Evolutionary conservation across 2,329 filamentous ascomycete species (phyloP).

Genomic region (Sporothrix protearum): DNA sequence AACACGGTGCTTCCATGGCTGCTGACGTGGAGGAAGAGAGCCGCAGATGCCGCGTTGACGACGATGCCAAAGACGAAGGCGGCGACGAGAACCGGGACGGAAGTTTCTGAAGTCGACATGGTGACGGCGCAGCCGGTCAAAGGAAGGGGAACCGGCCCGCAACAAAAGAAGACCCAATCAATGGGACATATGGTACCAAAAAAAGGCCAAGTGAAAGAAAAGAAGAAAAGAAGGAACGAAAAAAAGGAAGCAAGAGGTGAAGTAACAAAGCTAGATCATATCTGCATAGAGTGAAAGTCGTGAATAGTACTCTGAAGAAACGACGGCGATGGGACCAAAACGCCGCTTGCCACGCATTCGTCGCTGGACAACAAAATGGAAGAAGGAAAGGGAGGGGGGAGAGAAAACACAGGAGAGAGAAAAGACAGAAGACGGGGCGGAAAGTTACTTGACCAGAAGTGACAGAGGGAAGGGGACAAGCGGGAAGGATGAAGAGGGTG

Average conservation of each 20-base stretch:
- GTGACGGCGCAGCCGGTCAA: constrained; percentile 34
- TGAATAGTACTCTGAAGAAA: constrained; percentile 29
- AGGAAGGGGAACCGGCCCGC: constrained; percentile 28
- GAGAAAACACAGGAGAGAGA: background rate
- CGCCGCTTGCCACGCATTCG: constrained; percentile 9
- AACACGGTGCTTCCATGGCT: constrained; percentile 49
- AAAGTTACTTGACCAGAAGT: background rate
- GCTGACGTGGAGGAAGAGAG: constrained; percentile 45
- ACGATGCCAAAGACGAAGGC: constrained; percentile 56
- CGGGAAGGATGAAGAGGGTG: constrained; percentile 1
- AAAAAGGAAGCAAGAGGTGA: constrained; percentile 4
- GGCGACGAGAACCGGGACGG: constrained; percentile 49
- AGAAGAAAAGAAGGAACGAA: constrained; percentile 24
- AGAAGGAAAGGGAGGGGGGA: constrained; percentile 15
- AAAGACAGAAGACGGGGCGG: constrained; percentile 5
- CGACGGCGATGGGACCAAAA: constrained; percentile 25
- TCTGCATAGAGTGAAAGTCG: constrained; percentile 18
- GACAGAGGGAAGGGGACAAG: background rate
- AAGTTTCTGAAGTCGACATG: constrained; percentile 47
- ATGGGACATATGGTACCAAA: constrained; percentile 39
- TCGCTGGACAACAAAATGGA: constrained; percentile 9
- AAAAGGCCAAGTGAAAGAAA: constrained; percentile 7
- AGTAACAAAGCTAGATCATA: constrained; percentile 14
- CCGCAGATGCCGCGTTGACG: constrained; percentile 49
- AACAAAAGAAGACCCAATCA: constrained; percentile 44